Evolutionary conservation across 2,329 filamentous ascomycete genomes (phyloP), one percentile per base, ranked within the genome.

Genomic region (Epichloe coenophiala): DNA sequence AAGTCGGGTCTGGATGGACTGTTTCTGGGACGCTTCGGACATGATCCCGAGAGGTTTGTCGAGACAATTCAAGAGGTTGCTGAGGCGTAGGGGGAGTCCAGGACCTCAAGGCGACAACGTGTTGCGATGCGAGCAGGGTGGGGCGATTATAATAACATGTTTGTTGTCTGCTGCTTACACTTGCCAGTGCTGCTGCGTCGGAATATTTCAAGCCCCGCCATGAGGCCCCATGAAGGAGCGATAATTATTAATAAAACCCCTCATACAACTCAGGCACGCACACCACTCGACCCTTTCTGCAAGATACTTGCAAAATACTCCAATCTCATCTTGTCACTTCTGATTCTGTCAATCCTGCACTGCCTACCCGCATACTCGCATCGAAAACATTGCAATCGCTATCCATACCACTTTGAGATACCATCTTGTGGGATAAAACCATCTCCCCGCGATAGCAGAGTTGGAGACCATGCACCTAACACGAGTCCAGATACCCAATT

Each of bases 11-110:
- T 91, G 12, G 88, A 94, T 67, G 88, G 87, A 0, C 70, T 93
- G 65, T 93, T 93, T 60, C 63, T 94, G 51, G 88, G 88, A 0
- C 70, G 88, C 31, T 94, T 93, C 64, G 88, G 81, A 12, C 88
- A 94, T 67, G 81, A 91, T 60, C 75, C 86, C 8, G 75, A 76
- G 37, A 82, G 83, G 48, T 81, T 94, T 57, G 74, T 78, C 53
- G 79, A 79, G 68, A 86, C 88, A 5, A 81, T 91, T 45, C 66
- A 72, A 35, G 88, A 94, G 64, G 80, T 93, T 35, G 77, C 79
- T 8, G 69, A 69, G 53, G 65, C 66, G 13, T 71, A 33, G 48
- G 19, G n/a, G 23, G 7, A 13, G 38, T 7, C 38, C 3, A n/a
- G 38, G 38, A 39, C 15, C 38, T 4, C 27, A 0, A 31, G 27